Conservation (phyloP, 148 eudicot genomes). For the Rhododendron henanense region DNA sequence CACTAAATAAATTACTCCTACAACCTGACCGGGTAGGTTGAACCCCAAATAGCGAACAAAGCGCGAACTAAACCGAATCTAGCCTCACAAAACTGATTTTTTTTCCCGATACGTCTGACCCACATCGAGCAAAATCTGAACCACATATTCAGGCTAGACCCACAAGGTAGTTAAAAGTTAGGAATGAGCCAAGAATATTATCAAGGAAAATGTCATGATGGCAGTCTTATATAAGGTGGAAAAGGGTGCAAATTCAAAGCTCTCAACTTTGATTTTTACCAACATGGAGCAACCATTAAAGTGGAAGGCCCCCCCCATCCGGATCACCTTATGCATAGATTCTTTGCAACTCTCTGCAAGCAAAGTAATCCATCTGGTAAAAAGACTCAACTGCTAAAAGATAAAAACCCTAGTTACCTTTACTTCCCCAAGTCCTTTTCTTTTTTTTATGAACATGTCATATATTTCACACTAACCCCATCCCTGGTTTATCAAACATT, state of each 20-base stretch:
- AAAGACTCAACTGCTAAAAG: slow-evolving; percentile 10
- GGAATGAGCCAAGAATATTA: slow-evolving; percentile 16
- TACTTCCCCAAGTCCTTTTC: background rate
- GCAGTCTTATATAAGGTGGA: slow-evolving; percentile 14
- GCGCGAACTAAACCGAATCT: background rate
- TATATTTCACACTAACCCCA: slow-evolving; percentile 13
- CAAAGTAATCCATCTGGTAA: slow-evolving; percentile 26
- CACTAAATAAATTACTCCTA: too few relatives aligned
- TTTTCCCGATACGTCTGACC: background rate
- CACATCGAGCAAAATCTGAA: slow-evolving; percentile 4
- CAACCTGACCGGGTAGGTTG: too few relatives aligned
- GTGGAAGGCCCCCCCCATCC: slow-evolving; percentile 8
- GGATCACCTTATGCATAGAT: slow-evolving; percentile 14
- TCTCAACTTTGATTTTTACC: background rate
- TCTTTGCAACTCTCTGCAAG: slow-evolving; percentile 42
- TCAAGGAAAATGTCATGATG: slow-evolving; percentile 15
- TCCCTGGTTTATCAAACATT: slow-evolving; percentile 12
- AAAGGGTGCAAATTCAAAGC: slow-evolving; percentile 13
- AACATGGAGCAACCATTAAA: slow-evolving; percentile 8
- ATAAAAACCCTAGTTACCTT: slow-evolving; percentile 12
- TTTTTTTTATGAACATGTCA: background rate
- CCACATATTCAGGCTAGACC: slow-evolving; percentile 17
- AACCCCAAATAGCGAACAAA: background rate
- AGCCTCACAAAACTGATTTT: background rate
- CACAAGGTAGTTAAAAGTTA: slow-evolving; percentile 14